Conservation (phyloP, 2,329 filamentous ascomycete species). For the Fusarium papillatum region DNA sequence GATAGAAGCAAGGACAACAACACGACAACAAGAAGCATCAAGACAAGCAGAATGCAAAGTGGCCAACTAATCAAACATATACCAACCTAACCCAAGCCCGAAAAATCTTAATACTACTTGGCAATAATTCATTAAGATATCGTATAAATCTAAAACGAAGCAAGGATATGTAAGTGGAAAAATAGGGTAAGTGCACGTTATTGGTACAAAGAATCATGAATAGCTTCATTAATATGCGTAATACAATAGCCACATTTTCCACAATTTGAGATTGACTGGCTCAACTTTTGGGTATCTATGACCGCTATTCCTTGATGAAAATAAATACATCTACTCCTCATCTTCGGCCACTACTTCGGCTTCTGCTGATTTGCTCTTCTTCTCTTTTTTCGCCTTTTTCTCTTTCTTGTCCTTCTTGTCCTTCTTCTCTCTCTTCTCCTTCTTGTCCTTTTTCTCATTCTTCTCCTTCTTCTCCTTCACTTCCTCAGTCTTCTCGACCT, state of each 20-base stretch:
- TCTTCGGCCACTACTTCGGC: slow-evolving; percentile 16
- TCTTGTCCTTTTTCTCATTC: slow-evolving; percentile 4
- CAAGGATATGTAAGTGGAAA: background rate
- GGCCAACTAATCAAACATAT: background rate
- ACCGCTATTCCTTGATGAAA: slow-evolving; percentile 18
- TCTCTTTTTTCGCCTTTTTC: slow-evolving; percentile 9
- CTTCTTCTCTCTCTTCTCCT: background rate
- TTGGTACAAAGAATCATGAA: background rate
- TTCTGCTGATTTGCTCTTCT: slow-evolving; percentile 16
- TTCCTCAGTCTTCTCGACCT: slow-evolving; percentile 6
- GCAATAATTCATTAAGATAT: background rate
- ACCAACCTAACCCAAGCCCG: background rate
- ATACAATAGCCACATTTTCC: background rate
- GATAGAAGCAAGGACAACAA: background rate
- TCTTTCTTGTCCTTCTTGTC: slow-evolving; percentile 20
- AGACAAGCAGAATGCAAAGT: background rate
- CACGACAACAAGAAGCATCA: background rate
- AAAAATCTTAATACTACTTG: background rate
- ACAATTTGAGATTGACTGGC: background rate
- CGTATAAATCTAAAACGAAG: background rate
- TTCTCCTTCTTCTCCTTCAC: slow-evolving; percentile 6
- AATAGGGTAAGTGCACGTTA: background rate
- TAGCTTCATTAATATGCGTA: background rate
- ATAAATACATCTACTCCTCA: slow-evolving; percentile 21
- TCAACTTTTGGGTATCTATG: slow-evolving; percentile 35